Conservation (phyloP, 2,329 filamentous ascomycete genomes). For the Zymoseptoria passerinii region DNA sequence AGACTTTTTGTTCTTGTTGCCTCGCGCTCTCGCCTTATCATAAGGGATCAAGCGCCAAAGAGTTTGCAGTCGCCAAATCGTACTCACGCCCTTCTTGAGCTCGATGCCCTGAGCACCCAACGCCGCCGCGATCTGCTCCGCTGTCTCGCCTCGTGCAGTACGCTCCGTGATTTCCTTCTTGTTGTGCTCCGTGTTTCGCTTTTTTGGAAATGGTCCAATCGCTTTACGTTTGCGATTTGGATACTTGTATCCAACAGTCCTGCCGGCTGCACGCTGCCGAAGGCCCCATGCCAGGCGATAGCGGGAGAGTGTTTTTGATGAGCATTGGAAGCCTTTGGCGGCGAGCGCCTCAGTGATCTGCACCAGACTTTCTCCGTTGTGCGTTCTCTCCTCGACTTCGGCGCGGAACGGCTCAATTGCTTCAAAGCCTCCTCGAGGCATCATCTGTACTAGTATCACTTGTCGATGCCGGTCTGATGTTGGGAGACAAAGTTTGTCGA, state of each 20-base stretch:
- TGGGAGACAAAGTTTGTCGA: not conserved
- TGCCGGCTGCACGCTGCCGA: constrained; percentile 15
- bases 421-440: not conserved
- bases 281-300: constrained; percentile 21
- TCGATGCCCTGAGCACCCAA: constrained; percentile 15
- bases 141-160: constrained; percentile 17
- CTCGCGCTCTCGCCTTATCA: constrained; percentile 18
- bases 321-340: constrained; percentile 14
- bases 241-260: constrained; percentile 1
- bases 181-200: constrained; percentile 9
- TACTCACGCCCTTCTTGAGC: constrained; percentile 16
- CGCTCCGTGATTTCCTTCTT: constrained; percentile 17
- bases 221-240: constrained; percentile 6
- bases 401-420: constrained; percentile 11
- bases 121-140: constrained; percentile 19
- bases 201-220: constrained; percentile 3
- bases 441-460: not conserved
- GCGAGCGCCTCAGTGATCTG: constrained; percentile 17
- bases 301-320: constrained; percentile 18
- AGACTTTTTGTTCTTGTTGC: constrained; percentile 9
- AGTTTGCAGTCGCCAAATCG: constrained; percentile 20
- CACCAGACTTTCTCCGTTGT: constrained; percentile 18
- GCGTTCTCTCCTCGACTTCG: constrained; percentile 16
- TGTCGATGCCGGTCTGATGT: not conserved
- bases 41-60: constrained; percentile 20